These are phyloP conservation scores for Panicum hallii DNA, from an alignment of 202 grass and related monocot genomes.

Conservation along the genomic window DNA sequence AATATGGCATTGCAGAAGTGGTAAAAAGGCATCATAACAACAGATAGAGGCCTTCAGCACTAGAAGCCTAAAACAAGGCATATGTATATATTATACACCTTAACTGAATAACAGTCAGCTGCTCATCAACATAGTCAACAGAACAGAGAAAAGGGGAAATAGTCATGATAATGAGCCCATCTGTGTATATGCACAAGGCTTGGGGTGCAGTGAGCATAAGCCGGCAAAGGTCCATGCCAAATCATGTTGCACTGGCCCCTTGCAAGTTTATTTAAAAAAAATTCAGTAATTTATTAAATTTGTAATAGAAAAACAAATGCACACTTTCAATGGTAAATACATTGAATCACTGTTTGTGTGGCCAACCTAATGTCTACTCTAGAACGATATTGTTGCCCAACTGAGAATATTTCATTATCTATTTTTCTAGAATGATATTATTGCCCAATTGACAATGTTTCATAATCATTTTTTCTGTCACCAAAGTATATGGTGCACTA, in stretches of 20 bases:
- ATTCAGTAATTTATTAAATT: background rate
- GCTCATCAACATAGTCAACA: background rate
- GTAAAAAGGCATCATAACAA: background rate
- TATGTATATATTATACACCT: background rate
- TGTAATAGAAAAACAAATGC: background rate
- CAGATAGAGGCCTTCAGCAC: background rate
- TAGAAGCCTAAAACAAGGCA: background rate
- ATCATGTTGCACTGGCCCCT: background rate
- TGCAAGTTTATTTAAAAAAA: background rate
- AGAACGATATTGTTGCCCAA: background rate
- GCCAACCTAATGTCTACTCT: constrained; percentile 1
- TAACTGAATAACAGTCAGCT: background rate
- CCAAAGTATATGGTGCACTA: background rate
- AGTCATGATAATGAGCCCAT: background rate
- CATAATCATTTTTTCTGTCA: background rate
- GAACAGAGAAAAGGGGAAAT: background rate
- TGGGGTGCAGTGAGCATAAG: background rate
- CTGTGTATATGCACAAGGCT: background rate
- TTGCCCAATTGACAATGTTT: background rate
- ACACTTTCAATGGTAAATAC: background rate
- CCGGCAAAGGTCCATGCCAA: background rate
- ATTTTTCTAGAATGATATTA: background rate
- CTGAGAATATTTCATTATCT: background rate
- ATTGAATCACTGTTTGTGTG: background rate
- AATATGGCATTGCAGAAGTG: constrained; percentile 2